Evolutionary conservation across 148 eudicot genomes (phyloP), one percentile per base, ranked within the genome.

Genomic region (Rhododendron griersonianum): DNA sequence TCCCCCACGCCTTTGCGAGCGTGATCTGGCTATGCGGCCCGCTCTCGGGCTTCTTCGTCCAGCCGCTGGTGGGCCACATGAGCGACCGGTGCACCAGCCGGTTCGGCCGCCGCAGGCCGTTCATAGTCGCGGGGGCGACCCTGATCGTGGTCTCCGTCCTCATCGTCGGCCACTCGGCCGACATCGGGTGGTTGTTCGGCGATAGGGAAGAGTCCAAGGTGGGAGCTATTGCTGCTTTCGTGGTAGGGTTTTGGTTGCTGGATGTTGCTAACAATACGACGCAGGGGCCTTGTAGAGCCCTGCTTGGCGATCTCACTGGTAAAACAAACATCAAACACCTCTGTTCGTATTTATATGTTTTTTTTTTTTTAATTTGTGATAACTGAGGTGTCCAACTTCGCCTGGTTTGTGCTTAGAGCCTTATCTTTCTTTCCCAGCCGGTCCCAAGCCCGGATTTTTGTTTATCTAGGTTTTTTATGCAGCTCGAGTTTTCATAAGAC

Each of bases 21-120:
- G 90, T 96, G 41, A 95, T 96, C 25, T 96, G 99, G 99, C 93
- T 96, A 0, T 96, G 99, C 61, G 99, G 99, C 0, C 99, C 99
- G 8, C 75, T 96, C 25, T 96, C 99, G 44, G 99, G 99, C 0
- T 94, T 96, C 81, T 81, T 96, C 65, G 98, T 96, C 4, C 99
- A 96, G 87, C 99, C 99, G 1, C 82, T 96, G 3, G 99, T 92
- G 0, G 99, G 99, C 1, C 95, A 90, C 83, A 71, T 93, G 83
- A 96, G 99, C 78, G 99, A 96, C 86, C 91, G 94, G 2, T 90
- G 93, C 77, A 87, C 91, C 7, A 90, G 92, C 82, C 87, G 90
- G 9, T 93, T 86, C 81, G 99, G 99, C 0, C 92, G 99, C 0
- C 93, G 99, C 6, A 59, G 99, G 1, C 99, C 99, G 9, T 96